Conservation (phyloP, 2,329 filamentous ascomycete genomes). For the Aspergillus felis region DNA sequence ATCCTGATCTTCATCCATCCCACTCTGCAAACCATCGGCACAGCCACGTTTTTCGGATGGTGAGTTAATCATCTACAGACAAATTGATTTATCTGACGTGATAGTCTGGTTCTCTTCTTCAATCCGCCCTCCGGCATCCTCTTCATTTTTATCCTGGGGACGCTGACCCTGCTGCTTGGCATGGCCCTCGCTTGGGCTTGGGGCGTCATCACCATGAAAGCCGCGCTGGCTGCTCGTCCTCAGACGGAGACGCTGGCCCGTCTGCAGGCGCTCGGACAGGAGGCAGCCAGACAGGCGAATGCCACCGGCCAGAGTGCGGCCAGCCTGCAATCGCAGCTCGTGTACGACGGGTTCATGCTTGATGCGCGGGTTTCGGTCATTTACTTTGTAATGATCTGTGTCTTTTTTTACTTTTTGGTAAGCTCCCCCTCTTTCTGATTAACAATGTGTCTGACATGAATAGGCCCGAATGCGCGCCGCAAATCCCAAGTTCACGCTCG, state of each 20-base stretch:
- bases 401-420: slow-evolving; percentile 43
- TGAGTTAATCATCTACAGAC: slow-evolving; percentile 3
- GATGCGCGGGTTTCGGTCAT: slow-evolving; percentile 42
- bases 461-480: slow-evolving; percentile 41
- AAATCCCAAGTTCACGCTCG: slow-evolving; percentile 45
- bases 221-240: slow-evolving; percentile 42
- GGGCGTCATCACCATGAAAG: slow-evolving; percentile 48
- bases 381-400: slow-evolving; percentile 35
- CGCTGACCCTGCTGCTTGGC: slow-evolving; percentile 43
- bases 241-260: slow-evolving; percentile 32
- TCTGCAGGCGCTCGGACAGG: slow-evolving; percentile 31
- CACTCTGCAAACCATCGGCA: slow-evolving; percentile 38
- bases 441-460: too few relatives aligned
- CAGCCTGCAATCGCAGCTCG: slow-evolving; percentile 31
- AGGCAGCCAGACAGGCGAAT: slow-evolving; percentile 29
- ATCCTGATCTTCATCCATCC: slow-evolving; percentile 49
- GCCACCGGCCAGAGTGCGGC: slow-evolving; percentile 25
- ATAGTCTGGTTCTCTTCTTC: slow-evolving; percentile 40
- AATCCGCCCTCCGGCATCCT: slow-evolving; percentile 45
- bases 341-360: slow-evolving; percentile 46
- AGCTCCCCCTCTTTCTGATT: neutral
- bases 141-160: slow-evolving; percentile 42
- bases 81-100: neutral
- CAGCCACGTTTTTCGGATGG: slow-evolving; percentile 45
- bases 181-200: slow-evolving; percentile 48